These are phyloP conservation scores for Paramarasmius palmivorus DNA, from an alignment of 1,284 basidiomycete genomes.

Conservation along the genomic window DNA sequence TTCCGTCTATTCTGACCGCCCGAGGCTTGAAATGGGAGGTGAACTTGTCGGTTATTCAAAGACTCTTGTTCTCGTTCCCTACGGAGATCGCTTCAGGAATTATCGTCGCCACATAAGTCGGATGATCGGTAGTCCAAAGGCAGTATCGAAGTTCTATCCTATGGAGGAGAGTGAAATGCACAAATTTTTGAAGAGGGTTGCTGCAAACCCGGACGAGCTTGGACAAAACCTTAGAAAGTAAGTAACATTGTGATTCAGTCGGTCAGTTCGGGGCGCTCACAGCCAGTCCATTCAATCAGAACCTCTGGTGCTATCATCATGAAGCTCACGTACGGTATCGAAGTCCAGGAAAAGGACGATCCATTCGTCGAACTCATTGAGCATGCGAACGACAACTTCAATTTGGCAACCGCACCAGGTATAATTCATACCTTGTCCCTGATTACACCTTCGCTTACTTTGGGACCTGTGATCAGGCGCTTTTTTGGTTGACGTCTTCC, in stretches of 20 bases:
- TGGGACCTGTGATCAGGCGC: conserved; percentile 11
- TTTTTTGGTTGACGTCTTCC: conserved; percentile 25
- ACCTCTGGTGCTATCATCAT: conserved; percentile 34
- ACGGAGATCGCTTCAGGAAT: conserved; percentile 35
- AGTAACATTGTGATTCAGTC: conserved; percentile 9
- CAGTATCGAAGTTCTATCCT: conserved; percentile 25
- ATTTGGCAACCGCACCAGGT: conserved; percentile 32
- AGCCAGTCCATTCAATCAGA: conserved; percentile 15
- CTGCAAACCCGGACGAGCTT: conserved; percentile 27
- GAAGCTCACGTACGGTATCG: conserved; percentile 35
- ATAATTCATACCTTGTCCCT: background rate
- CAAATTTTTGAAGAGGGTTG: conserved; percentile 27
- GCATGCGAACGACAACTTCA: conserved; percentile 34
- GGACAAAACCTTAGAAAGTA: conserved; percentile 29
- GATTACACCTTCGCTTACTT: background rate
- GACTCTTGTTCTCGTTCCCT: conserved; percentile 30
- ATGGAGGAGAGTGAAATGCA: conserved; percentile 30
- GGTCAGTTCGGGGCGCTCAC: background rate
- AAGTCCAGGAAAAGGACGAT: conserved; percentile 32
- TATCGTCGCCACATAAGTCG: conserved; percentile 33
- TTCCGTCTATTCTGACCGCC: conserved; percentile 38
- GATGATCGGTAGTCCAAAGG: conserved; percentile 25
- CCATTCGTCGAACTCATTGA: conserved; percentile 31
- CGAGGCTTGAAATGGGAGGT: conserved; percentile 28
- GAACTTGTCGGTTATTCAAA: conserved; percentile 33